A percentile compares a stretch with the other conserved stretches of the same genome.
Conservation (phyloP, 495 filamentous ascomycete species). For the Talaromyces ruber region DNA sequence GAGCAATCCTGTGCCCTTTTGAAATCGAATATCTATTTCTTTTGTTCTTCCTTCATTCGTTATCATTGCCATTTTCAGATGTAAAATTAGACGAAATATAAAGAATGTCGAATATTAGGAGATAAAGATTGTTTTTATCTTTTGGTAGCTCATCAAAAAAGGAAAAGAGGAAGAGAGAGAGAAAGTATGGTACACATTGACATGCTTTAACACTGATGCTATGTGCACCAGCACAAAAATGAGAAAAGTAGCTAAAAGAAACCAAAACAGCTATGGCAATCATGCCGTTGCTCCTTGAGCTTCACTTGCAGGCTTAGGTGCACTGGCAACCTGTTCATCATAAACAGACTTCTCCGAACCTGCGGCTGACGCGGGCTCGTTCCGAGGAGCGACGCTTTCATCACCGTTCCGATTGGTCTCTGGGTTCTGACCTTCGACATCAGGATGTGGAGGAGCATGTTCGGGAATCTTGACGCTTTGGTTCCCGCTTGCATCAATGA, state of each 20-base stretch:
- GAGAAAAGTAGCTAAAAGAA: not conserved
- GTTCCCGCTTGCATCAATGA: slow-evolving; percentile 71
- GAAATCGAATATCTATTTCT: slow-evolving; percentile 1
- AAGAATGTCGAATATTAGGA: not conserved
- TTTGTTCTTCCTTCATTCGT: not conserved
- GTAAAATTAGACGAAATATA: not conserved
- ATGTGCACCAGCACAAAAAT: not conserved
- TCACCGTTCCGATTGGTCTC: slow-evolving; percentile 43
- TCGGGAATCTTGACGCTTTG: slow-evolving; percentile 47
- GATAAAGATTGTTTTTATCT: not conserved
- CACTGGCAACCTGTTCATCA: slow-evolving; percentile 42
- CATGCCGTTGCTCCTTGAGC: slow-evolving; percentile 55
- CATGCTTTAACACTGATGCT: not conserved
- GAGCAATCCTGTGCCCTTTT: slow-evolving; percentile 1
- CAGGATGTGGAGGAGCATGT: slow-evolving; percentile 74
- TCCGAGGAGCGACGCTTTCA: slow-evolving; percentile 35
- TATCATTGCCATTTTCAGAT: not conserved
- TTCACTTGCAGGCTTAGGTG: slow-evolving; percentile 69
- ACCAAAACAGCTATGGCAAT: not conserved
- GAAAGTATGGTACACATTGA: not conserved
- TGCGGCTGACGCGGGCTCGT: slow-evolving; percentile 37
- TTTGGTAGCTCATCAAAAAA: not conserved
- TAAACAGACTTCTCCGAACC: slow-evolving; percentile 54
- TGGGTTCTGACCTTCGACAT: slow-evolving; percentile 65
- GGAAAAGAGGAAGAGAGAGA: not conserved